Conservation (phyloP, 2,329 filamentous ascomycete genomes). For the Penicillium sp. region DNA sequence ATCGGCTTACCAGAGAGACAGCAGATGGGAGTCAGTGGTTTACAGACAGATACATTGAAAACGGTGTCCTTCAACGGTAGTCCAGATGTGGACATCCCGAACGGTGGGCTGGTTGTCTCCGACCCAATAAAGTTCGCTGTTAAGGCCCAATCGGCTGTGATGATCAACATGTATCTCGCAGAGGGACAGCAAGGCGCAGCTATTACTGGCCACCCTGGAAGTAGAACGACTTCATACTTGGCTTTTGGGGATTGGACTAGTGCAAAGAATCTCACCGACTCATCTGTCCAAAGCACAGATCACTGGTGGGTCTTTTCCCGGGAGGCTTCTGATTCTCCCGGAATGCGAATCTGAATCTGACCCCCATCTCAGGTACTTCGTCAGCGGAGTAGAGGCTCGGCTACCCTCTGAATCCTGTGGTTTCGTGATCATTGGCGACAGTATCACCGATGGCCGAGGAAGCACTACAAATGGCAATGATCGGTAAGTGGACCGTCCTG, state of each 20-base stretch:
- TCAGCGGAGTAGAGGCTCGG: constrained; percentile 58
- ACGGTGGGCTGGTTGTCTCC: constrained; percentile 58
- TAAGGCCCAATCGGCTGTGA: constrained; percentile 52
- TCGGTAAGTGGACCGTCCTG: constrained; percentile 29
- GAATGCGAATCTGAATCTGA: constrained; percentile 12
- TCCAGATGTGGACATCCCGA: constrained; percentile 51
- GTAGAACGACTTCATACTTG: constrained; percentile 61
- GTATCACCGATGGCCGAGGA: constrained; percentile 63
- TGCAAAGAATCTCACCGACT: constrained; percentile 45
- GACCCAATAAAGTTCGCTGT: constrained; percentile 59
- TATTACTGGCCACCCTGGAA: constrained; percentile 65
- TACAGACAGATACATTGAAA: constrained; percentile 53
- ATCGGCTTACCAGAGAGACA: constrained; percentile 51
- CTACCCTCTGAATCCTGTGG: constrained; percentile 44
- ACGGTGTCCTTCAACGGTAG: constrained; percentile 59
- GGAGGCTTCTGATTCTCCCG: too few species aligned
- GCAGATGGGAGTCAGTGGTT: constrained; percentile 49
- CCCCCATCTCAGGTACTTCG: constrained; percentile 53
- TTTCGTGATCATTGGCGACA: constrained; percentile 60
- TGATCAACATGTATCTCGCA: constrained; percentile 58
- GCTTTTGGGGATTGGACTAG: constrained; percentile 56
- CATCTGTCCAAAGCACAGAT: constrained; percentile 36
- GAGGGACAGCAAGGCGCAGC: constrained; percentile 55
- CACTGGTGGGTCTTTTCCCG: constrained; percentile 39
- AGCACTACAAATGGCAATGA: constrained; percentile 60